Base-by-base conservation (phyloP, 1,284 basidiomycete genomes). In the Blastosporella zonata region DNA sequence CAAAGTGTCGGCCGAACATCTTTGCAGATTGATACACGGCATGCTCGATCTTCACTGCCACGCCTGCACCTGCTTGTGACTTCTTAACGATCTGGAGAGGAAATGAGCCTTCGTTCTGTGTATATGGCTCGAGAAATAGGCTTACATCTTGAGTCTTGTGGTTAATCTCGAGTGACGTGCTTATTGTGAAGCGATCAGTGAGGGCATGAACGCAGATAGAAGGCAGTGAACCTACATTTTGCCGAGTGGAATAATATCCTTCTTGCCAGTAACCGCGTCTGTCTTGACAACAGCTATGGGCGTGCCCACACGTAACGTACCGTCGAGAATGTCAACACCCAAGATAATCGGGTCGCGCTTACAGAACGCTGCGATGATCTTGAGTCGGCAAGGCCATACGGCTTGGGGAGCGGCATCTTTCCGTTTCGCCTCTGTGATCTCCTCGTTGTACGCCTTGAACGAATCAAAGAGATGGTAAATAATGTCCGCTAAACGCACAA, bases 381-480 rank as follows among this genome's bases (percentile, higher is more conserved):
- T 95, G 59, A 99, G 79, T 52, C 92, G 81, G 67, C 93, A 96
- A 0, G 97, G 97, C 95, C 96, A 99, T 20, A 99, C 90, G 28
- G 97, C 97, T 59, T 90, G 90, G 12, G 92, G 92, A 1, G 95
- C 93, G 1, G 95, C 93, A 65, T 96, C 96, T 61, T 76, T 82
- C 51, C 91, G 81, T 70, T 94, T 95, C n/a, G 90, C 91, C 67
- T 97, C 97, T 55, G 79, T 78, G 48, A 99, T 93, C 70, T 95
- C 90, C 52, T 81, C 79, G 67, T 97, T 96, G 72, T 99, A 98
- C n/a, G 87, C 90, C 41, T 87, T 97, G 74, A 99, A 99, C 21
- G 93, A 85, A 65, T 99, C 97, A 68, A 99, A 98, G 49, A 99
- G 73, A 68, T 99, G 97, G 71, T 99, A 99, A 62, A 99, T 99